Percentiles rank a stretch among this genome's conserved stretches.
Evolutionary conservation across 148 eudicot genomes (phyloP).

Genomic region (Fagopyrum tataricum): DNA sequence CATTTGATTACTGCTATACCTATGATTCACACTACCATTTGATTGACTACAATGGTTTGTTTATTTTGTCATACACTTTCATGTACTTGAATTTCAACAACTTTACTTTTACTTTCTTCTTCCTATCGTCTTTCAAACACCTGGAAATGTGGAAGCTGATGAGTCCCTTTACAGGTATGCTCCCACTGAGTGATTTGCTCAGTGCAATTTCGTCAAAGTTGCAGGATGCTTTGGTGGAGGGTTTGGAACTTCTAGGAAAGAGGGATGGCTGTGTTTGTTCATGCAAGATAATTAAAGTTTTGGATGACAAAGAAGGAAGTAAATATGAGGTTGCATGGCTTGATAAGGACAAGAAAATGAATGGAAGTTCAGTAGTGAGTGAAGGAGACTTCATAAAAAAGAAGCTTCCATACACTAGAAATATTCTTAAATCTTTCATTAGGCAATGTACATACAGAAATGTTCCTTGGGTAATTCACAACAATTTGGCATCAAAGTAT

Average conservation of each 20-base stretch:
- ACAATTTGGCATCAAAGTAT: slow-evolving; percentile 60
- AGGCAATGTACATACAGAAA: slow-evolving; percentile 84
- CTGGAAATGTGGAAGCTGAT: slow-evolving; percentile 1
- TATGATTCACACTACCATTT: background rate
- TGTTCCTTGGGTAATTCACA: slow-evolving; percentile 91
- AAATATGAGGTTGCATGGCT: slow-evolving; percentile 87
- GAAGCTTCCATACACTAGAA: slow-evolving; percentile 73
- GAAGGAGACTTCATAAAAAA: slow-evolving; percentile 65
- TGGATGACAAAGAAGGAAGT: slow-evolving; percentile 43
- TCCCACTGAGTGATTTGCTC: slow-evolving; percentile 63
- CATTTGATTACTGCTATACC: slow-evolving; percentile 1
- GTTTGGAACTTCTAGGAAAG: slow-evolving; percentile 61
- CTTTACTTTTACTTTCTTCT: background rate
- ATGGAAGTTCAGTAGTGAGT: slow-evolving; percentile 49
- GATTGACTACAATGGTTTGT: background rate
- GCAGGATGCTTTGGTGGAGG: slow-evolving; percentile 60
- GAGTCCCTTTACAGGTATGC: slow-evolving; percentile 60
- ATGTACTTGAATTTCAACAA: background rate
- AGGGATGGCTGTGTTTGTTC: slow-evolving; percentile 53
- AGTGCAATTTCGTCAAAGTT: slow-evolving; percentile 50
- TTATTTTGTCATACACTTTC: background rate
- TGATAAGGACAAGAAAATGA: slow-evolving; percentile 44
- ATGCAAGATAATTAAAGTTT: slow-evolving; percentile 63
- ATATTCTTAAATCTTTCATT: slow-evolving; percentile 73
- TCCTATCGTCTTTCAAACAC: background rate